These are phyloP conservation scores for Pholiota microspora DNA, from an alignment of 768 basidiomycete species.

Conservation along the genomic window DNA sequence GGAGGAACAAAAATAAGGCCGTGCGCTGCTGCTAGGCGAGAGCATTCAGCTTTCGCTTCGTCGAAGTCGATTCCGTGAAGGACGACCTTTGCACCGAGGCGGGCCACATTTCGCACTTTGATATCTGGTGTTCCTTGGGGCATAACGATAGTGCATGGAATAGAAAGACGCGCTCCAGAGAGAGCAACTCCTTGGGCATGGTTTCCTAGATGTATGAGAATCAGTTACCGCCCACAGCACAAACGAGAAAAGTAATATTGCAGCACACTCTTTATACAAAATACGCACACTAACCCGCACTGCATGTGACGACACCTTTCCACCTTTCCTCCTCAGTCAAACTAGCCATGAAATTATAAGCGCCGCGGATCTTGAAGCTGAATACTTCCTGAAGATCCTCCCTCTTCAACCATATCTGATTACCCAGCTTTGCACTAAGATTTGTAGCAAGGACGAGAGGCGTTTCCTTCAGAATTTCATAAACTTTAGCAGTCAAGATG, in stretches of 20 bases:
- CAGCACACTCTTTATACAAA: not conserved
- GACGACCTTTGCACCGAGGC: conserved; percentile 92
- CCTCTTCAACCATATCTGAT: conserved; percentile 93
- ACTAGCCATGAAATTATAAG: conserved; percentile 97
- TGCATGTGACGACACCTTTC: conserved; percentile 98
- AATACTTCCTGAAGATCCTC: conserved; percentile 98
- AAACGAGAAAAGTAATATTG: not conserved
- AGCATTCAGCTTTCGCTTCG: conserved; percentile 93
- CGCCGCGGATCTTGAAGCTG: conserved; percentile 98
- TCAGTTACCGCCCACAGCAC: not conserved
- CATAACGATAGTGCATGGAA: conserved; percentile 99
- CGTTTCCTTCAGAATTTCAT: conserved; percentile 86
- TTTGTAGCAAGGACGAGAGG: conserved; percentile 86
- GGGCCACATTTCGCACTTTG: conserved; percentile 94
- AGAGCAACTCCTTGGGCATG: conserved; percentile 98
- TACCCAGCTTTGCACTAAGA: conserved; percentile 84
- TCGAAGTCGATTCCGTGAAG: conserved; percentile 93
- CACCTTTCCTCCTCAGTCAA: conserved; percentile 86
- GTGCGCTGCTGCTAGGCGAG: conserved; percentile 72
- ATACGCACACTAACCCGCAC: conserved; percentile 85
- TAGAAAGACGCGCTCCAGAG: conserved; percentile 81
- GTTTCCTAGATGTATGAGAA: conserved; percentile 63
- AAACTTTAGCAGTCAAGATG: conserved; percentile 87
- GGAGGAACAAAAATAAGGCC: conserved; percentile 92
- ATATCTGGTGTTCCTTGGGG: conserved; percentile 92